These are phyloP conservation scores for Candida insectorum DNA, from an alignment of 805 yeast genomes.

Conservation along the genomic window DNA sequence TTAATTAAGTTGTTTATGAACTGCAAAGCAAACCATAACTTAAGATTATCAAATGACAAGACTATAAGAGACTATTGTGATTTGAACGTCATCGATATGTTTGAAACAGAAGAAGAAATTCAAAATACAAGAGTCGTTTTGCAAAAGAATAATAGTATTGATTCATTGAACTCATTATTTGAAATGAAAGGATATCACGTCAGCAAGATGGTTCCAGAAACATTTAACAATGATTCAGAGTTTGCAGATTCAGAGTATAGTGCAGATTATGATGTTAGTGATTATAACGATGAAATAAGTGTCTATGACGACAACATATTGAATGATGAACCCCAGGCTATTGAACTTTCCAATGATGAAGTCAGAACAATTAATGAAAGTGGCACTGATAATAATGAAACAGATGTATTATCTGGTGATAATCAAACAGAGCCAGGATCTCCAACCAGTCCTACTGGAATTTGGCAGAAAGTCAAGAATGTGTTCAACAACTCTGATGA, in stretches of 20 bases:
- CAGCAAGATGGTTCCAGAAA: constrained; percentile 33
- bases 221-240: constrained; percentile 24
- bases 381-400: constrained; percentile 13
- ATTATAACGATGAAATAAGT: constrained; percentile 13
- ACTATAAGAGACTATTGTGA: constrained; percentile 41
- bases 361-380: constrained; percentile 11
- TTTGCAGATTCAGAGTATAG: constrained; percentile 29
- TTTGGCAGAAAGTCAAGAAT: constrained; percentile 44
- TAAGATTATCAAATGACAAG: constrained; percentile 50
- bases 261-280: constrained; percentile 15
- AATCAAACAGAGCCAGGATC: constrained; percentile 8
- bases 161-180: constrained; percentile 39
- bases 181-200: constrained; percentile 35
- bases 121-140: constrained; percentile 14
- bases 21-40: constrained; percentile 58
- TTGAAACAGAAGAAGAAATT: constrained; percentile 22
- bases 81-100: constrained; percentile 41
- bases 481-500: constrained; percentile 34
- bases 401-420: constrained; percentile 2
- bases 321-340: constrained; percentile 1
- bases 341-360: constrained; percentile 11
- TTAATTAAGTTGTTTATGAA: constrained; percentile 59
- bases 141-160: constrained; percentile 32
- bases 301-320: constrained; percentile 6
- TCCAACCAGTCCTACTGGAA: constrained; percentile 15